phyloP scores from a whole-genome alignment of 2,329 filamentous ascomycete genomes.

The Aureobasidium sp. region DNA sequence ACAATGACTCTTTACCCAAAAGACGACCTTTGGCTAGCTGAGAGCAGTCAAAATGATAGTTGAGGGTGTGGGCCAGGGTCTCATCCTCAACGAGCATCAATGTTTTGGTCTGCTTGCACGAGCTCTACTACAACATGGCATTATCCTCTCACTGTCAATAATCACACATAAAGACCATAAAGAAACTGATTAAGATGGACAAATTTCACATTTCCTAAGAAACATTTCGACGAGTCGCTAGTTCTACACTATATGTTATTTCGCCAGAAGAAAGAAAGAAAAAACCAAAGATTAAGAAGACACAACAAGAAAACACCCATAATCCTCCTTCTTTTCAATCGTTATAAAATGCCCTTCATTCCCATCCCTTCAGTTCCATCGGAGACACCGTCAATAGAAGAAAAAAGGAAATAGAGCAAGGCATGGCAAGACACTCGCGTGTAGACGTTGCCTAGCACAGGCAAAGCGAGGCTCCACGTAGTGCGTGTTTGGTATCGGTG shows the following conservation, averaged over 20 bases:
- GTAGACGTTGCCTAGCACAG: not conserved
- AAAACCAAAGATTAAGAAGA: not conserved
- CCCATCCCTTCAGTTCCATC: not conserved
- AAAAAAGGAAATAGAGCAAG: not conserved
- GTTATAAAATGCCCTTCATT: not conserved
- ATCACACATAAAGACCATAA: not conserved
- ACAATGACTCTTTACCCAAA: too few relatives aligned
- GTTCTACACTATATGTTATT: not conserved
- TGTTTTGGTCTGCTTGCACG: too few relatives aligned
- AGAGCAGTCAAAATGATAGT: too few relatives aligned
- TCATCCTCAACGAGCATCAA: too few relatives aligned
- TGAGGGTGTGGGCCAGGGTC: too few relatives aligned
- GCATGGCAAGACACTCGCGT: not conserved
- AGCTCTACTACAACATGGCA: too few relatives aligned
- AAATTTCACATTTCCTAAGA: not conserved
- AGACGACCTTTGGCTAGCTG: too few relatives aligned
- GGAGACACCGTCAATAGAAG: not conserved
- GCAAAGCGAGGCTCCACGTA: not conserved
- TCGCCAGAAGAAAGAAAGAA: not conserved
- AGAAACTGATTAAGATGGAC: not conserved
- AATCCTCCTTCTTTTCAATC: slow-evolving; percentile 3
- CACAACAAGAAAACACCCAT: not conserved
- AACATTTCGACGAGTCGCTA: not conserved
- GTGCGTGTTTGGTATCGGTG: not conserved
- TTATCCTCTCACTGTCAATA: too few relatives aligned